Conservation (phyloP, 2,329 filamentous ascomycete species). For the Arthrobotrys musiformis region DNA sequence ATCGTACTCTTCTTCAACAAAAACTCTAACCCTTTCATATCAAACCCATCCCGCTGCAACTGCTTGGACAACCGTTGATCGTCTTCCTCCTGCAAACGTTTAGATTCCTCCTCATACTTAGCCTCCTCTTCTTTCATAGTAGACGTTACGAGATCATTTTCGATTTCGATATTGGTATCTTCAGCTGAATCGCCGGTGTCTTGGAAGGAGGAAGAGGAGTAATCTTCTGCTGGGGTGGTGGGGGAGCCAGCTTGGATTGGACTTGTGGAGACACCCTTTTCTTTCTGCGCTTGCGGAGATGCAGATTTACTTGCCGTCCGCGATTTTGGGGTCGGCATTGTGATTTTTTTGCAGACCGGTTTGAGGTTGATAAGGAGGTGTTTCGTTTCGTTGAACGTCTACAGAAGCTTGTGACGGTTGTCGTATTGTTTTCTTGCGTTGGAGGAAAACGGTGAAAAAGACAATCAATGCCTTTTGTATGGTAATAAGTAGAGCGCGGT, state of each 20-base stretch:
- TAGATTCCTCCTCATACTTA: conserved; percentile 45
- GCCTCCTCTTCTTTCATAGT: conserved; percentile 54
- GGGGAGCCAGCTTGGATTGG: conserved; percentile 36
- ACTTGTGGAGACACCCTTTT: conserved; percentile 28
- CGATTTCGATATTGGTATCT: conserved; percentile 37
- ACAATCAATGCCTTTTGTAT: not conserved
- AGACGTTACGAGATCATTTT: conserved; percentile 47
- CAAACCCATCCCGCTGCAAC: conserved; percentile 44
- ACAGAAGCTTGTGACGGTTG: too few species aligned
- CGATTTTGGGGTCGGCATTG: conserved; percentile 33
- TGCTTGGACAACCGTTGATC: conserved; percentile 41
- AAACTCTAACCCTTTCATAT: conserved; percentile 57
- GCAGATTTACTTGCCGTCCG: conserved; percentile 24
- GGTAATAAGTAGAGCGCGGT: not conserved
- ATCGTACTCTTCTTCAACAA: conserved; percentile 59
- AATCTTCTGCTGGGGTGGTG: conserved; percentile 42
- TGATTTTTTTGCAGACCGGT: too few species aligned
- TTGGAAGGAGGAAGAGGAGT: conserved; percentile 30
- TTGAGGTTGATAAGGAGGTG: too few species aligned
- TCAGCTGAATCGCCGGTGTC: conserved; percentile 20
- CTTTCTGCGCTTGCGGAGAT: conserved; percentile 33
- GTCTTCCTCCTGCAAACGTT: conserved; percentile 45
- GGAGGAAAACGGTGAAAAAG: not conserved
- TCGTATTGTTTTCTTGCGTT: not conserved
- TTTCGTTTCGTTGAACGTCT: too few species aligned